Conservation (phyloP, 257 asterid species). For the Lycium barbarum region DNA sequence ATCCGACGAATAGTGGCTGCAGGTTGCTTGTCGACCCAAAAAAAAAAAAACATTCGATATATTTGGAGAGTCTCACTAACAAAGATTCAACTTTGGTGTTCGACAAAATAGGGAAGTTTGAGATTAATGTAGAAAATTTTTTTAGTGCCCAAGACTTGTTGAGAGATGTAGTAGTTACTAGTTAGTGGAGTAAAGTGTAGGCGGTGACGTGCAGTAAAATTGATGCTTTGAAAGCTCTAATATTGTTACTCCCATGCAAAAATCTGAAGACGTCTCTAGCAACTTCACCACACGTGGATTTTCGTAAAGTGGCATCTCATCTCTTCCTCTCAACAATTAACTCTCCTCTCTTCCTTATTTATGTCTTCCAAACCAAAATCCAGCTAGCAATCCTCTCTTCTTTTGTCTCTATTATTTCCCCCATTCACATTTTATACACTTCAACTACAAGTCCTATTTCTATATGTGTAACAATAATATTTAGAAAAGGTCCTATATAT, state of each 20-base stretch:
- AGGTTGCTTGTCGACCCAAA: too few relatives aligned
- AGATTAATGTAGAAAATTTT: background rate
- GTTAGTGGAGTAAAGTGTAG: background rate
- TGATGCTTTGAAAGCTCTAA: background rate
- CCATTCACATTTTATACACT: too few relatives aligned
- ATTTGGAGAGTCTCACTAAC: too few relatives aligned
- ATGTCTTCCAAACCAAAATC: background rate
- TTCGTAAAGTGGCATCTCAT: background rate
- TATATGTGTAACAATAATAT: too few relatives aligned
- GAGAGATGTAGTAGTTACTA: background rate
- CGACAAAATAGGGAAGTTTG: background rate
- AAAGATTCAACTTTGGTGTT: background rate
- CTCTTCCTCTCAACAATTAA: background rate
- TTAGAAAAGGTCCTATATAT: too few relatives aligned
- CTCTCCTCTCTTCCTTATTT: slow-evolving; percentile 17
- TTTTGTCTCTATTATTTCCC: background rate
- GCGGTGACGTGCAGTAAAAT: background rate
- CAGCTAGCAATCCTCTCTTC: background rate
- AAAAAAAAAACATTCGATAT: too few relatives aligned
- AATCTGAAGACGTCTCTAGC: background rate
- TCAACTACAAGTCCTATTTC: background rate
- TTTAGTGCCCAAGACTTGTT: background rate
- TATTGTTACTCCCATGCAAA: background rate
- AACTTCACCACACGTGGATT: slow-evolving; percentile 24
- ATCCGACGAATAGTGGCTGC: too few relatives aligned